Evolutionary conservation across 352 stramenopile species (phyloP).

Genomic region (Globisporangium sylvaticum): DNA sequence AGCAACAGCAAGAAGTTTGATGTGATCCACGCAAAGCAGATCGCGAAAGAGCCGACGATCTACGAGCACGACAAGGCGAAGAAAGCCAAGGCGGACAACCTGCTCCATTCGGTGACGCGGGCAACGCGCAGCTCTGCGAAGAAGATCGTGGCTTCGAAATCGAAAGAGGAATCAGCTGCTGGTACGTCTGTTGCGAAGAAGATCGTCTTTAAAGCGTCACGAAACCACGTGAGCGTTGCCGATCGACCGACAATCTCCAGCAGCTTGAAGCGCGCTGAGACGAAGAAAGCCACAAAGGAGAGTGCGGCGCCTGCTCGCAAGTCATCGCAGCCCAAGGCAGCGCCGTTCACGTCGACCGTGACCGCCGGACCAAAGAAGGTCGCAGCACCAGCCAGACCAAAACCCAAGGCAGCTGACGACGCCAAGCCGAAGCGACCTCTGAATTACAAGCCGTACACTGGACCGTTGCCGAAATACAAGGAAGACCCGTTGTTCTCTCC

Average conservation of each 20-base stretch:
- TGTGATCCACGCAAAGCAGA: slow-evolving; percentile 13
- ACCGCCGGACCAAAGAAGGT: slow-evolving; percentile 8
- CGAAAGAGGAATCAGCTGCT: background rate
- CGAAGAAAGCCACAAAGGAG: slow-evolving; percentile 10
- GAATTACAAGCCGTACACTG: slow-evolving; percentile 66
- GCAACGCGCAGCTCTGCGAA: slow-evolving; percentile 14
- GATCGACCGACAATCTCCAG: slow-evolving; percentile 18
- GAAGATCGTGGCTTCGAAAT: background rate
- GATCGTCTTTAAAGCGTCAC: slow-evolving; percentile 9
- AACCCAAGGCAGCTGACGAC: background rate
- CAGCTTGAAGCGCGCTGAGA: slow-evolving; percentile 11
- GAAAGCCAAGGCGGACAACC: slow-evolving; percentile 7
- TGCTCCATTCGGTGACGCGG: slow-evolving; percentile 3
- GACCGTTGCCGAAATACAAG: slow-evolving; percentile 49
- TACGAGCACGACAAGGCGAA: slow-evolving; percentile 15
- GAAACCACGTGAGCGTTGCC: slow-evolving; percentile 15
- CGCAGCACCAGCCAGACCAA: background rate
- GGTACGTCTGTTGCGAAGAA: slow-evolving; percentile 10
- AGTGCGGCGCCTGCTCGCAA: background rate
- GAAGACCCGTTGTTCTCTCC: slow-evolving; percentile 66
- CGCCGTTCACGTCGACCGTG: slow-evolving; percentile 12
- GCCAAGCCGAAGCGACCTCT: slow-evolving; percentile 10
- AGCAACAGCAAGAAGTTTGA: slow-evolving; percentile 17
- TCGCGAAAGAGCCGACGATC: slow-evolving; percentile 14
- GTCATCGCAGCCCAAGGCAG: slow-evolving; percentile 4